Percentiles rank a stretch among this genome's conserved stretches.
These are phyloP conservation scores for Xylariaceae sp. DNA, from an alignment of 2,329 filamentous ascomycete species.

Conservation along the genomic window DNA sequence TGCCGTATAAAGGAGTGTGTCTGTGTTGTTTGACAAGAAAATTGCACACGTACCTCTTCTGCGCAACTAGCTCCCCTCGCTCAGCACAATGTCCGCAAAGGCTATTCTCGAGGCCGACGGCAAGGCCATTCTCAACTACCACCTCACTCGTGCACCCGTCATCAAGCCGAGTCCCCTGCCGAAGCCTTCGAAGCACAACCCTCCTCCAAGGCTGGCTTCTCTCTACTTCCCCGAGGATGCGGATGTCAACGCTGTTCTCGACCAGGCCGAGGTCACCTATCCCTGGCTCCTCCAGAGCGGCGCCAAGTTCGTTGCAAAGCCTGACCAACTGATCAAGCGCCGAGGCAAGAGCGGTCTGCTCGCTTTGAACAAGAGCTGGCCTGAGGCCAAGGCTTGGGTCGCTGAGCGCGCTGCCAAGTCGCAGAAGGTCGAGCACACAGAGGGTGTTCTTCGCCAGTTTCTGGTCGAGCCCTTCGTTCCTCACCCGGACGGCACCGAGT, in stretches of 20 bases:
- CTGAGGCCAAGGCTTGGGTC: constrained; percentile 91
- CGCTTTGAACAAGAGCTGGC: constrained; percentile 94
- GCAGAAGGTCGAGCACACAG: constrained; percentile 87
- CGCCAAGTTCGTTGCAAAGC: constrained; percentile 96
- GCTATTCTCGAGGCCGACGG: constrained; percentile 98
- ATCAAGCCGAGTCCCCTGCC: constrained; percentile 98
- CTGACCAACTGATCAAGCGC: constrained; percentile 99
- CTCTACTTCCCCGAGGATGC: constrained; percentile 90
- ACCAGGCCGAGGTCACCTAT: constrained; percentile 95
- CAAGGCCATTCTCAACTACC: constrained; percentile 99
- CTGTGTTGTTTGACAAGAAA: constrained; percentile 11
- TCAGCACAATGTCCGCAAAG: constrained; percentile 79
- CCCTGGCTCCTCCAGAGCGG: constrained; percentile 84
- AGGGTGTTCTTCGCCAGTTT: constrained; percentile 88
- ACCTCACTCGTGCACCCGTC: constrained; percentile 93
- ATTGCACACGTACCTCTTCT: constrained; percentile 26
- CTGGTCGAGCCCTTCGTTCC: constrained; percentile 98
- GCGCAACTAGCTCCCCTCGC: constrained; percentile 16
- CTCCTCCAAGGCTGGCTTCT: constrained; percentile 83
- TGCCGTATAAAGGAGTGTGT: constrained; percentile 10
- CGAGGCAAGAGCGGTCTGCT: constrained; percentile 98
- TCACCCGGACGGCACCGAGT: constrained; percentile 91
- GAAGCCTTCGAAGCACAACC: constrained; percentile 79
- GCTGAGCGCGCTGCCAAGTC: constrained; percentile 86
- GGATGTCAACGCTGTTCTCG: constrained; percentile 76